Base-by-base conservation (phyloP, 1,139 yeast genomes). In the Protomyces inundatus region DNA sequence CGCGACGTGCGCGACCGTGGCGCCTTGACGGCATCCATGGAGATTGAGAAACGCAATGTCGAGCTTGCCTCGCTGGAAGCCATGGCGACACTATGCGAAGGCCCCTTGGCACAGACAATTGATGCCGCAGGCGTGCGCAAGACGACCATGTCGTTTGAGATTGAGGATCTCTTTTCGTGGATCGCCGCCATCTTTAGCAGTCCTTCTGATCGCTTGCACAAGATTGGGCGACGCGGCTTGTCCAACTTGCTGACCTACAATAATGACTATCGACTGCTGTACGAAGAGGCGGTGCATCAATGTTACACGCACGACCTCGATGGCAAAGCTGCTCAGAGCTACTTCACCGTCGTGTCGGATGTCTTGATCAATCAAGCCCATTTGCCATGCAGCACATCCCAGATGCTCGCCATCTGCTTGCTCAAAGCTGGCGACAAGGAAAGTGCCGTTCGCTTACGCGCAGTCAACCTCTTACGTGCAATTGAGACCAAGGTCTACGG, bases 41-140 rank as follows among this genome's bases (percentile, higher is more conserved):
- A 93, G 72, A 81, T 91, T 54, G 97, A 91, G 72, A 83, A 83
- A 69, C 82, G 85, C 61, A 84, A 86, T 40, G 75, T 91, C 12
- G 91, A 90, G 69, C 77, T 81, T 42, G 81, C 96, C 0, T 82
- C 95, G 0, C 78, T 90, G 61, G 87, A 90, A 67, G 85, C 96
- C 55, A 88, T 95, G 95, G 88, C 96, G 0, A 80, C 86, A 0
- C 76, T 93, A 36, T 86, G 96, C 69, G 82, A 67, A 16, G 78
- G 78, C 0, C 74, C 75, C 0, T 66, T 76, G 14, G 67, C 71
- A 3, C 75, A 74, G 55, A 68, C 72, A 6, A 64, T 68, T 3
- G 73, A 68, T 32, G 61, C 66, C 23, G 64, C 55, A 16, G 73
- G 74, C 62, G 51, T 69, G 67, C 57, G 78, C 73, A 65, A 73